phyloP scores from a whole-genome alignment of 2,329 filamentous ascomycete genomes.

The Cordyceps sp. region DNA sequence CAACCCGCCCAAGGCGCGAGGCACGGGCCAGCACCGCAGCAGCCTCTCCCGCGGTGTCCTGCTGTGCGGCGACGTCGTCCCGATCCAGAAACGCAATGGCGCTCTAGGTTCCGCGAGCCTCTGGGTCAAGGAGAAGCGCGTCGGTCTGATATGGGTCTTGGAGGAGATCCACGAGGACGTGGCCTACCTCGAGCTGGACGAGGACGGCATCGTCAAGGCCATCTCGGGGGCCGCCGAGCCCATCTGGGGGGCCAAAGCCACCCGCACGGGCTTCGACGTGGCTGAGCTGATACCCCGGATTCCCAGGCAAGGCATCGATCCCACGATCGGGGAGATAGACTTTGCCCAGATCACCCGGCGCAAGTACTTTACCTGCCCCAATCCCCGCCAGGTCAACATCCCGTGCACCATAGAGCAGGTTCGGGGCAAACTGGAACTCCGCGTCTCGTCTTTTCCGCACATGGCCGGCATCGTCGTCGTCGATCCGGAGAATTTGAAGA shows the following conservation, averaged over 20 bases:
- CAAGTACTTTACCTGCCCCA: slow-evolving; percentile 73
- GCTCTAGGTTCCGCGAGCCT: slow-evolving; percentile 81
- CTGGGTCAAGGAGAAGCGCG: slow-evolving; percentile 96
- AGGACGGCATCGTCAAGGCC: slow-evolving; percentile 55
- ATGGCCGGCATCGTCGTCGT: slow-evolving; percentile 95
- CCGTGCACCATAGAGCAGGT: slow-evolving; percentile 69
- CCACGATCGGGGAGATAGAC: slow-evolving; percentile 57
- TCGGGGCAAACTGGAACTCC: slow-evolving; percentile 51
- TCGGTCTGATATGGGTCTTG: slow-evolving; percentile 90
- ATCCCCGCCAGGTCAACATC: slow-evolving; percentile 61
- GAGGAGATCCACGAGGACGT: slow-evolving; percentile 96
- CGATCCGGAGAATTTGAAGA: slow-evolving; percentile 57
- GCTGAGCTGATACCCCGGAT: slow-evolving; percentile 67
- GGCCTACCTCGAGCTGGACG: slow-evolving; percentile 59
- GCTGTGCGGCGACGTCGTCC: slow-evolving; percentile 93
- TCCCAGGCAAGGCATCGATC: slow-evolving; percentile 57
- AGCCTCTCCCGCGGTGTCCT: slow-evolving; percentile 77
- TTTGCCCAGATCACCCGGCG: slow-evolving; percentile 56
- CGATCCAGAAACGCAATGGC: slow-evolving; percentile 91
- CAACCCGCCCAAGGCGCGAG: slow-evolving; percentile 35
- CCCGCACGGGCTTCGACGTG: slow-evolving; percentile 55
- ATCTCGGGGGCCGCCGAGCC: slow-evolving; percentile 61
- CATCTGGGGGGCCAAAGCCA: slow-evolving; percentile 66
- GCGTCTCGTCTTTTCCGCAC: slow-evolving; percentile 87
- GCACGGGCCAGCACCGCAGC: slow-evolving; percentile 44